Evolutionary conservation across 2,329 filamentous ascomycete species (phyloP), one percentile per base, ranked within the genome.

Genomic region (Hirsutella minnesotensis): DNA sequence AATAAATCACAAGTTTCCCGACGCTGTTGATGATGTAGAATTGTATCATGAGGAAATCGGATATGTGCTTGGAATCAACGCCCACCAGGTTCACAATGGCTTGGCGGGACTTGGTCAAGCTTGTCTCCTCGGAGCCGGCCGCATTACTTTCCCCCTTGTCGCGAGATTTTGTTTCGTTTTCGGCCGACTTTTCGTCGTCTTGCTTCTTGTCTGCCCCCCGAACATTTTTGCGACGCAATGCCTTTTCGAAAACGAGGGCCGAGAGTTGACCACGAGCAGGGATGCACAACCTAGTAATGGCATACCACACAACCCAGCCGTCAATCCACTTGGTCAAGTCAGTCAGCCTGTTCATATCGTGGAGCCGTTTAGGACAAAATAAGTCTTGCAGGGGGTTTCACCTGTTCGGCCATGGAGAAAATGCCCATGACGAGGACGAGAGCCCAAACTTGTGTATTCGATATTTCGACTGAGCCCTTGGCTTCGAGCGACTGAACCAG

Each of bases 61-160:
- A 68, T 35, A 90, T 69, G 33, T 83, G 75, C 48, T 78, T 77
- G 8, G 77, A 68, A 57, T 90, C 85, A 10, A 89, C 79, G n/a
- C 82, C 83, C 38, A 89, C 79, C 30, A 88, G 67, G 56, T 89
- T 90, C 44, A 89, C 79, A 4, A 82, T 83, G 43, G 75, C 79
- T 60, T 90, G 85, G 47, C 73, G 70, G 21, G 75, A 73, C 42
- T 66, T 61, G 18, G 53, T 44, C 3, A 55, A 46, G 59, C 81
- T 74, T 49, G 78, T 58, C 61, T 71, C 53, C 51, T 68, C 50
- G 9, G 76, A 70, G n/a, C 72, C 66, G 24, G 74, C 69, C 3
- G 40, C 24, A 15, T 20, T 16, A 5, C 9, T 18, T 12, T 34
- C 39, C 4, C 34, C 29, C 24, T 27, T 27, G 12, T 7, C 12